phyloP scores from a whole-genome alignment of 352 stramenopile species.

The Globisporangium middletonii region DNA sequence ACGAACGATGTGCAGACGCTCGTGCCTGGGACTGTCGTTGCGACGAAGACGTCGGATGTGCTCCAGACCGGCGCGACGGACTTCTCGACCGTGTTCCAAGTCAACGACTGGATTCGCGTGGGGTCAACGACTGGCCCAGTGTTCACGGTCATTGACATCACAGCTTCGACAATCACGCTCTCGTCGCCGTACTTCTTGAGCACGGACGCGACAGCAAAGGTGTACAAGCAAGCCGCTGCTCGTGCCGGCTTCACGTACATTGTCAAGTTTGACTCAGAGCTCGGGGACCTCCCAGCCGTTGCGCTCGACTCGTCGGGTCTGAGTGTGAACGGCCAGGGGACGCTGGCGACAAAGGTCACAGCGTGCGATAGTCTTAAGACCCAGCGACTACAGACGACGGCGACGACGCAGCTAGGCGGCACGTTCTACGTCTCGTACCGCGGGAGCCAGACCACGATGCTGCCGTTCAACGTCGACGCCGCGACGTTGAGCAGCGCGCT shows the following conservation, averaged over 20 bases:
- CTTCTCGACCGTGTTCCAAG: constrained; percentile 55
- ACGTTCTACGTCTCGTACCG: constrained; percentile 84
- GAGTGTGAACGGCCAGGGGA: constrained; percentile 19
- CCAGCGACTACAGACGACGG: constrained; percentile 60
- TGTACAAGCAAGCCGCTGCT: constrained; percentile 81
- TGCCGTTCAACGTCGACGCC: constrained; percentile 59
- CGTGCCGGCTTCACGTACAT: constrained; percentile 60
- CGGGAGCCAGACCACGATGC: constrained; percentile 56
- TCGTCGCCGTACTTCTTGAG: constrained; percentile 81
- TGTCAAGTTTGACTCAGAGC: constrained; percentile 65
- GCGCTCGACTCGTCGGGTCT: constrained; percentile 51
- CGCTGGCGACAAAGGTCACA: constrained; percentile 48
- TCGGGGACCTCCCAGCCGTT: constrained; percentile 60
- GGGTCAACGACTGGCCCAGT: constrained; percentile 70
- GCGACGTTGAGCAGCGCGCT: constrained; percentile 50
- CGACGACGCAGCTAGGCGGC: constrained; percentile 53
- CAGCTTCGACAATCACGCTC: constrained; percentile 65
- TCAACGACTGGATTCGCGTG: constrained; percentile 93
- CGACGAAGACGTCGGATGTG: constrained; percentile 78
- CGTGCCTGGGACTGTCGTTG: constrained; percentile 49
- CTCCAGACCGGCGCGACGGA: constrained; percentile 44
- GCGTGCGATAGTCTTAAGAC: constrained; percentile 82
- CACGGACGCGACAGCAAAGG: constrained; percentile 31
- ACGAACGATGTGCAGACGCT: constrained; percentile 84
- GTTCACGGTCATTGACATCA: constrained; percentile 78